Evolutionary conservation across 257 asterid species (phyloP).

Genomic region (Thymus mandschuricus): DNA sequence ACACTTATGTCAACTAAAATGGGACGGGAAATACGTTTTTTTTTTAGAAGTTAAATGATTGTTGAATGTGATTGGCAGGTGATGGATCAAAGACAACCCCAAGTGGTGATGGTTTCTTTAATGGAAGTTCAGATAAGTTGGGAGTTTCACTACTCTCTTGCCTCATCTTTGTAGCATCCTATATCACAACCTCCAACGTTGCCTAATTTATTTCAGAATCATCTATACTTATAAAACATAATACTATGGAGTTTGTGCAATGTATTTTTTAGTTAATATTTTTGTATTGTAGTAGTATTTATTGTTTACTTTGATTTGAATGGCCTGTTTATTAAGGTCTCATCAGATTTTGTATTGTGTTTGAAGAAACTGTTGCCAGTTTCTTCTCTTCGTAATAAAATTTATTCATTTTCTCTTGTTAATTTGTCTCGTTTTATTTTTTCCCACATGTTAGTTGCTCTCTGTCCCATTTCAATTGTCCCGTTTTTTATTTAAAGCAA

Average conservation of each 20-base stretch:
- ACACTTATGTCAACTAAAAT: too few species aligned
- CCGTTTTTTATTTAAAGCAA: too few species aligned
- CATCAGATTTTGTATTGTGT: slow-evolving; percentile 43
- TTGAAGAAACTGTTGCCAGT: slow-evolving; percentile 28
- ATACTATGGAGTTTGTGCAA: background rate
- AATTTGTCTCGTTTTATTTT: background rate
- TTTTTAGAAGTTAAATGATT: background rate
- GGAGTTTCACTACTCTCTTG: slow-evolving; percentile 28
- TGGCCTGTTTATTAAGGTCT: slow-evolving; percentile 41
- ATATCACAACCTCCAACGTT: slow-evolving; percentile 35
- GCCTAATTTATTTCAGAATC: slow-evolving; percentile 23
- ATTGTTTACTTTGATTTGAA: slow-evolving; percentile 37
- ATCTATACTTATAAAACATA: background rate
- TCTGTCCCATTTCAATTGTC: too few species aligned
- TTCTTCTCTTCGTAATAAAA: slow-evolving; percentile 39
- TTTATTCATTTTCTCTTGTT: slow-evolving; percentile 3
- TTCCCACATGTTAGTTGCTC: too few species aligned
- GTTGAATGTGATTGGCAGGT: slow-evolving; percentile 30
- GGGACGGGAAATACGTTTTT: too few species aligned
- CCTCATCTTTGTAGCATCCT: slow-evolving; percentile 42
- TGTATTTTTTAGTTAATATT: background rate
- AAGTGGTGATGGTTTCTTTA: slow-evolving; percentile 42
- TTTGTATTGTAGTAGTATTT: background rate
- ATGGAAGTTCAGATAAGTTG: slow-evolving; percentile 43
- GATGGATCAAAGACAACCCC: slow-evolving; percentile 46